These are phyloP conservation scores for Cytospora leucostoma DNA, from an alignment of 2,329 filamentous ascomycete genomes.

Conservation along the genomic window DNA sequence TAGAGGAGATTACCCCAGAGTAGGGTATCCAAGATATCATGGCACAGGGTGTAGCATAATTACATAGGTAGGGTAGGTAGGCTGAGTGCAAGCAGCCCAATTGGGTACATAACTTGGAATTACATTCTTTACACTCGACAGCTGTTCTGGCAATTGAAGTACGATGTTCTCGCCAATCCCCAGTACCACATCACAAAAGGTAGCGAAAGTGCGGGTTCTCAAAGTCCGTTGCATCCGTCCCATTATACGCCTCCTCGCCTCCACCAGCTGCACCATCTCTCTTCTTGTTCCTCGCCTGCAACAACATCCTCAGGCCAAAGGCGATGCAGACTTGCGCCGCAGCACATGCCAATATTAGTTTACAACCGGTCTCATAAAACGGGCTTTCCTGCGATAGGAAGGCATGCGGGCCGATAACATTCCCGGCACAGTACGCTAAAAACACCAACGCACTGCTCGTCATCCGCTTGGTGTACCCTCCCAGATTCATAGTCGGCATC, in stretches of 20 bases:
- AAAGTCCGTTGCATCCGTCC: slow-evolving; percentile 42
- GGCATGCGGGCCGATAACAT: slow-evolving; percentile 49
- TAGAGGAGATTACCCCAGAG: no score
- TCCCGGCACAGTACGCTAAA: slow-evolving; percentile 47
- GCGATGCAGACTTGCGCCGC: slow-evolving; percentile 44
- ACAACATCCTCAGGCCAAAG: slow-evolving; percentile 38
- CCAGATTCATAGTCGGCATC: slow-evolving; percentile 51
- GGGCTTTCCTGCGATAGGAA: slow-evolving; percentile 49
- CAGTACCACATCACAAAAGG: slow-evolving; percentile 27
- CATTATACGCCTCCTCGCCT: slow-evolving; percentile 31
- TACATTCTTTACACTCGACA: slow-evolving; percentile 23
- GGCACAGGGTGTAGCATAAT: no score
- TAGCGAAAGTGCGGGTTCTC: slow-evolving; percentile 39
- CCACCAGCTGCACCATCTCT: slow-evolving; percentile 35
- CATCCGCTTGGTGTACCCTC: slow-evolving; percentile 50
- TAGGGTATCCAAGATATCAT: no score
- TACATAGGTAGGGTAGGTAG: no score
- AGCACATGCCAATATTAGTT: slow-evolving; percentile 50
- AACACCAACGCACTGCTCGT: slow-evolving; percentile 50
- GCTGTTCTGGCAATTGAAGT: background rate
- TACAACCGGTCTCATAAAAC: slow-evolving; percentile 53
- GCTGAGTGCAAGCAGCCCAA: no score
- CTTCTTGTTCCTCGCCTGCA: slow-evolving; percentile 42
- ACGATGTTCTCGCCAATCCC: background rate
- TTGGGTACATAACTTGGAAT: background rate